Conservation (phyloP, 1,139 yeast genomes). For the Suhomyces terraborum region DNA sequence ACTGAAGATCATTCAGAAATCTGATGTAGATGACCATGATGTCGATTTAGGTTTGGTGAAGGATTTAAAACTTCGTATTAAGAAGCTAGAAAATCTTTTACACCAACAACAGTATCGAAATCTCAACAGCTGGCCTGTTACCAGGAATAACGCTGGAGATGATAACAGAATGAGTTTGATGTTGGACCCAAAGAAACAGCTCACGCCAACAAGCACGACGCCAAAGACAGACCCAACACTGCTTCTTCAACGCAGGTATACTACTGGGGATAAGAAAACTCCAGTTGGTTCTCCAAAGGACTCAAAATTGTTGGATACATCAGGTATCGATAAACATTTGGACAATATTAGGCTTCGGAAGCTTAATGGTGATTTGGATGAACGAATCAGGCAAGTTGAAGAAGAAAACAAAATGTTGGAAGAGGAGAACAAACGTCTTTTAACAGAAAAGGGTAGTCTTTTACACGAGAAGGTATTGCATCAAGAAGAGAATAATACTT, state of each 20-base stretch:
- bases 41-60: conserved; percentile 44
- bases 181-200: conserved; percentile 16
- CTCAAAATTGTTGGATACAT: conserved; percentile 35
- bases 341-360: conserved; percentile 43
- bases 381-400: conserved; percentile 9
- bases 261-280: conserved; percentile 9
- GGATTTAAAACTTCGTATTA: conserved; percentile 61
- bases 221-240: conserved; percentile 26
- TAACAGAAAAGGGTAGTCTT: conserved; percentile 13
- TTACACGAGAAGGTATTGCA: conserved; percentile 2
- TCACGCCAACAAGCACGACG: conserved; percentile 4
- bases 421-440: conserved; percentile 7
- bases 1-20: conserved; percentile 13
- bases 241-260: conserved; percentile 23
- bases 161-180: conserved; percentile 27
- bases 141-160: conserved; percentile 10
- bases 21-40: conserved; percentile 20
- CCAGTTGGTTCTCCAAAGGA: conserved; percentile 10
- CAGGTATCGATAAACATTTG: conserved; percentile 46
- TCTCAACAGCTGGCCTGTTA: conserved; percentile 58
- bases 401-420: conserved; percentile 12
- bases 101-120: conserved; percentile 67
- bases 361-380: conserved; percentile 28
- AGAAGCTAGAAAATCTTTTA: conserved; percentile 62
- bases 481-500: not conserved